phyloP scores from a whole-genome alignment of 2,329 filamentous ascomycete species.

The Colletotrichum eremochloae region DNA sequence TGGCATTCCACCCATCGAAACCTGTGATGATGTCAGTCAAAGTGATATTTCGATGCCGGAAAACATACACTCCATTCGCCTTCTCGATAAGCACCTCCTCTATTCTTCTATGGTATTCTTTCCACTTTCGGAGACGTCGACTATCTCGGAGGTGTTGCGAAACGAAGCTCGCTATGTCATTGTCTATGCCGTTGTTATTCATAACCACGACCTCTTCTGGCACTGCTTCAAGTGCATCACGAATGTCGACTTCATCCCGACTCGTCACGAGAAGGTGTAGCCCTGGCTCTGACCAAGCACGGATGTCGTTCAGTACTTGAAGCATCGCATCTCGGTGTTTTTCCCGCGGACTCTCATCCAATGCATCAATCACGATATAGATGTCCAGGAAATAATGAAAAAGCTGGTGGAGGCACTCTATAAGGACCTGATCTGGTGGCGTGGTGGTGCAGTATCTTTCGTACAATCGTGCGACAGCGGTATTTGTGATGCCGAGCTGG shows the following conservation, averaged over 20 bases:
- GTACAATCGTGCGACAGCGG: not conserved
- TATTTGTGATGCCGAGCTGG: slow-evolving; percentile 20
- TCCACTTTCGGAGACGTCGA: not conserved
- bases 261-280: slow-evolving; percentile 2
- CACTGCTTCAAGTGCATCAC: not conserved
- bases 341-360: not conserved
- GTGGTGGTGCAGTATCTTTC: not conserved
- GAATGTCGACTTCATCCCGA: not conserved
- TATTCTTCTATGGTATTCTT: not conserved
- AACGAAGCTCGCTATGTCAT: not conserved
- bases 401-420: not conserved
- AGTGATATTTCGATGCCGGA: not conserved
- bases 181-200: not conserved
- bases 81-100: not conserved
- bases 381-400: not conserved
- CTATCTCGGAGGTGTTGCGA: not conserved
- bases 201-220: not conserved
- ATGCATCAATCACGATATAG: not conserved
- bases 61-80: not conserved
- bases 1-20: slow-evolving; percentile 6
- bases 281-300: not conserved
- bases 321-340: not conserved
- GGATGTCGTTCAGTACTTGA: not conserved
- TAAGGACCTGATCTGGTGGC: not conserved
- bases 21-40: not conserved